Evolutionary conservation across 164 flowering plant genomes (phyloP), one percentile per base, ranked within the genome.

Genomic region (Nelumbo lutea): DNA sequence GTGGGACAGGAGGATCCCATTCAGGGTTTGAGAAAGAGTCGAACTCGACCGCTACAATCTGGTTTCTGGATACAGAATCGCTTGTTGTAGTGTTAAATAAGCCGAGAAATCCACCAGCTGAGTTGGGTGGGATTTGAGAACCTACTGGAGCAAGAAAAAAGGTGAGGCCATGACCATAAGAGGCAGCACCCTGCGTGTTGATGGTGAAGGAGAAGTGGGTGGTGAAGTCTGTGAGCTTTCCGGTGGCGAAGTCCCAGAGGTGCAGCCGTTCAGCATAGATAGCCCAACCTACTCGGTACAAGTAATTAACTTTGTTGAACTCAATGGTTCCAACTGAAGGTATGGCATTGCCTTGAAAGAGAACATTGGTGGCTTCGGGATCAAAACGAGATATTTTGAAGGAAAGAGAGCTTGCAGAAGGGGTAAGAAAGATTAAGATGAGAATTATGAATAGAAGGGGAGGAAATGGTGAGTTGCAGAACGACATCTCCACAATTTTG

Each of bases 91-190:
- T 64, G 53, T 66, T 72, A n/a, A 76, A 76, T 2, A 76, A 65
- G 65, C 76, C 76, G 42, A 76, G 66, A 66, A 65, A 76, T 42
- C 76, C 73, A 43, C 76, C 81, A 2, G 6, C 50, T 40, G 77
- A 76, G 57, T 75, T 76, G 9, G 70, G 69, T 41, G 81, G 81
- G 62, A 72, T 72, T 44, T 53, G 69, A 59, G 60, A 66, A 42
- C 70, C 75, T 11, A 67, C 71, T 3, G 77, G 77, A n/a, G 80
- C 75, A 4, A 80, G 67, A 68, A 78, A 80, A 63, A 80, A 80
- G 0, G 79, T 62, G 41, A 78, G 68, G 10, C 81, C 84, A 62
- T 72, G 56, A 1, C 73, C 75, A 41, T 61, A 69, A 0, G 1
- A 0, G 10, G 59, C 0, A 1, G 1, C 3, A 42, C 51, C 46